Evolutionary conservation across 1,139 yeast species (phyloP), one percentile per base, ranked within the genome.

Genomic region (Blastobotrys raffinosifermentans): DNA sequence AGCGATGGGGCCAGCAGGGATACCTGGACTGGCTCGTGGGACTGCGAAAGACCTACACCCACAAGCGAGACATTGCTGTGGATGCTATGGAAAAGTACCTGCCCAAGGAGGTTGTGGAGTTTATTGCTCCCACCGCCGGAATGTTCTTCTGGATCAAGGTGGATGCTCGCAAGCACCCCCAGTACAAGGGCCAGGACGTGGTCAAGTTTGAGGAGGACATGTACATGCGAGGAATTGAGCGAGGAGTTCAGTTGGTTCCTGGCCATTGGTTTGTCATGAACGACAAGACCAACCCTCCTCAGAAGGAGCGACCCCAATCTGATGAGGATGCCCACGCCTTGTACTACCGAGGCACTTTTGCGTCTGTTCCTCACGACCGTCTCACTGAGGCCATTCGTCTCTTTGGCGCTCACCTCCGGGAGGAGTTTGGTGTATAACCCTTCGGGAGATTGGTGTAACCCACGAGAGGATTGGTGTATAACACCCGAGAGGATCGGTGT

Each of bases 281-380:
- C 19, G 67, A 64, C 47, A 56, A 61, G 39, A 63, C 71, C 31
- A 49, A 35, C 38, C 64, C 66, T 27, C 78, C 81, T 17, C 87
- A 74, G 49, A 47, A 46, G 27, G 49, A 47, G 30, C 42, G 46
- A 8, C 39, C 46, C 18, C 37, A 36, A 29, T 26, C 49, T 21
- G 58, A 51, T 11, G 55, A 49, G 18, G 61, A 57, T 19, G 53
- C 54, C 40, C 48, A 51, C 50, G 64, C 64, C 41, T 63, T 84
- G 53, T 84, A 79, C 69, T 86, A 83, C 70, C 78, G 96, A 66
- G 96, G 95, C 35, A 86, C 96, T 16, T 87, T 81, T 54, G 94
- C 94, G 29, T 84, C 94, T 31, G 93, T 81, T 32, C 77, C 85
- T 19, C 69, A 74, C 44, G 85, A 75, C 40, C 62, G 69, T 43